phyloP scores from a whole-genome alignment of 1,284 basidiomycete species.

The Rhodofomes roseus region DNA sequence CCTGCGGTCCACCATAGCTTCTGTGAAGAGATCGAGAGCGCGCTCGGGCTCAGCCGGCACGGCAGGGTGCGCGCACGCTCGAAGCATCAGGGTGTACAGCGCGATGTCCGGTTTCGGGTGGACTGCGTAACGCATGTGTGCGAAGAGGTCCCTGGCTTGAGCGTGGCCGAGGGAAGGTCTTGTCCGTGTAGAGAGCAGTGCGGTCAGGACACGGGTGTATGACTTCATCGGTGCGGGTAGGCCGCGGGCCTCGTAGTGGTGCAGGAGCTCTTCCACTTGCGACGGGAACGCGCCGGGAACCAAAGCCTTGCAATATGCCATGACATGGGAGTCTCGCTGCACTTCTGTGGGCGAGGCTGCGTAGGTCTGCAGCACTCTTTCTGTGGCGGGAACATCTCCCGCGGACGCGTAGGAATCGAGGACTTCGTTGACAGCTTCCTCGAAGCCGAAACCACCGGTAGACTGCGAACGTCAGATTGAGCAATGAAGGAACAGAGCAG shows the following conservation, averaged over 20 bases:
- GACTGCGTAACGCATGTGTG: conserved; percentile 94
- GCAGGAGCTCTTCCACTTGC: conserved; percentile 55
- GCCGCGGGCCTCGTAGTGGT: conserved; percentile 59
- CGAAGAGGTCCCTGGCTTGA: conserved; percentile 90
- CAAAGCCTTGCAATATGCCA: conserved; percentile 48
- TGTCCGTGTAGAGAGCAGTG: conserved; percentile 47
- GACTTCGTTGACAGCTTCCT: conserved; percentile 40
- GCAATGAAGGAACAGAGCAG: neutral
- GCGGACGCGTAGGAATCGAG: conserved; percentile 45
- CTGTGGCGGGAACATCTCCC: conserved; percentile 44
- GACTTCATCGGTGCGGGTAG: conserved; percentile 58
- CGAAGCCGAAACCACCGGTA: conserved; percentile 35
- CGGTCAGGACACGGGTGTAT: conserved; percentile 60
- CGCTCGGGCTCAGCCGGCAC: conserved; percentile 71
- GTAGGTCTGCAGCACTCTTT: conserved; percentile 42
- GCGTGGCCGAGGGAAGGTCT: conserved; percentile 50
- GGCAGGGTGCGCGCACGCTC: conserved; percentile 60
- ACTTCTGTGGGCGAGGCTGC: conserved; percentile 38
- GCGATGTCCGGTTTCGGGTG: conserved; percentile 76
- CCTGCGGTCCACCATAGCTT: conserved; percentile 76
- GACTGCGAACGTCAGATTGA: conserved; percentile 26
- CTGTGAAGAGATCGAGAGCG: conserved; percentile 89
- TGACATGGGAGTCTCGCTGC: conserved; percentile 68
- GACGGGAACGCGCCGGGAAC: conserved; percentile 44
- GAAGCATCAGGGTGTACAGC: conserved; percentile 87